A percentile compares a stretch with the other conserved stretches of the same genome.
Evolutionary conservation across 345 rosid genomes (phyloP).

Genomic region (Heritiera fomes): DNA sequence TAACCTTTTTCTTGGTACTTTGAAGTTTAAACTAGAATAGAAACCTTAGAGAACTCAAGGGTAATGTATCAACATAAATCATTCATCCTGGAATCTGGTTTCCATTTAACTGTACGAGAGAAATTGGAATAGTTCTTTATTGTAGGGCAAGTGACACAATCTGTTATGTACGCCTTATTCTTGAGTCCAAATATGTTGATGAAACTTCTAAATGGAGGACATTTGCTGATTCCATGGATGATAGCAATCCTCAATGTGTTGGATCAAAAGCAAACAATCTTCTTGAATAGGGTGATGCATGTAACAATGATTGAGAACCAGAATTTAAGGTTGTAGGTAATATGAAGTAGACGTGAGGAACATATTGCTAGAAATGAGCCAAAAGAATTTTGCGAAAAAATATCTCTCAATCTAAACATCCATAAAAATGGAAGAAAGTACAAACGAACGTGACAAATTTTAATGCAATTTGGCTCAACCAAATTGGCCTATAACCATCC

Average conservation of each 20-base stretch:
- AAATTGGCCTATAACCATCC: too few species aligned
- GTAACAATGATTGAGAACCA: too few species aligned
- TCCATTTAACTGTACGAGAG: conserved; percentile 43
- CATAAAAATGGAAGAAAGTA: too few species aligned
- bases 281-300: conserved; percentile 20
- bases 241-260: conserved; percentile 49
- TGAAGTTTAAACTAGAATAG: not conserved
- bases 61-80: not conserved
- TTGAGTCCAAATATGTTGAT: conserved; percentile 47
- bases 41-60: not conserved
- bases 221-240: conserved; percentile 40
- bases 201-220: conserved; percentile 55
- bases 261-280: conserved; percentile 49
- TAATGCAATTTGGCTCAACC: too few species aligned
- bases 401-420: too few species aligned
- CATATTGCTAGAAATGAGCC: too few species aligned
- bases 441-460: too few species aligned
- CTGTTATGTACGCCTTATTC: conserved; percentile 49
- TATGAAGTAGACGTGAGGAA: too few species aligned
- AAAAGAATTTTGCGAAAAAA: too few species aligned
- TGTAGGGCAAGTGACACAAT: conserved; percentile 54
- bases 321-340: too few species aligned
- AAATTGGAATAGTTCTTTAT: conserved; percentile 45
- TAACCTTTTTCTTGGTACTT: not conserved
- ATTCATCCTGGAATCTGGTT: conserved; percentile 35